These are phyloP conservation scores for Eucalyptus victrix DNA, from an alignment of 345 rosid species.

Conservation along the genomic window DNA sequence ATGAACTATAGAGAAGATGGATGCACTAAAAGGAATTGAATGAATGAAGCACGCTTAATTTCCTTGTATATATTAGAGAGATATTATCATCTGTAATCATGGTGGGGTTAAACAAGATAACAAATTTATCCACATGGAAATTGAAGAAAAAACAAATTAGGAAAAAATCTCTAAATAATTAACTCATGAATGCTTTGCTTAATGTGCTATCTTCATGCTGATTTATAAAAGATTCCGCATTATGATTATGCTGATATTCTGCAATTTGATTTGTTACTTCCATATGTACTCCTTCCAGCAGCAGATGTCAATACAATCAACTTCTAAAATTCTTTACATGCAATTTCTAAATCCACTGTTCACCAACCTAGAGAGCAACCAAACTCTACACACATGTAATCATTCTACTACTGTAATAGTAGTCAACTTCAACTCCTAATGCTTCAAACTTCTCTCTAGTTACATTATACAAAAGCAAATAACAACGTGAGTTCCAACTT, in stretches of 20 bases:
- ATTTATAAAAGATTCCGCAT: too few relatives aligned
- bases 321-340: not conserved
- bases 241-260: not conserved
- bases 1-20: not conserved
- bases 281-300: not conserved
- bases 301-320: not conserved
- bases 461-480: too few relatives aligned
- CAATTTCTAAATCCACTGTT: not conserved
- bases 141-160: too few relatives aligned
- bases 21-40: not conserved
- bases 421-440: too few relatives aligned
- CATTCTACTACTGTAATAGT: too few relatives aligned
- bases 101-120: not conserved
- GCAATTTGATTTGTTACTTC: not conserved
- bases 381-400: too few relatives aligned
- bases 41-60: not conserved
- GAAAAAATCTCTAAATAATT: not conserved
- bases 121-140: not conserved
- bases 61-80: not conserved
- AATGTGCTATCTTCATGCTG: not conserved
- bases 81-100: not conserved
- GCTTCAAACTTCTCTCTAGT: too few relatives aligned
- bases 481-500: too few relatives aligned
- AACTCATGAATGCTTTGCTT: not conserved
- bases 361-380: not conserved